Conservation (phyloP, 2,329 filamentous ascomycete species). For the Trichoderma sp. region DNA sequence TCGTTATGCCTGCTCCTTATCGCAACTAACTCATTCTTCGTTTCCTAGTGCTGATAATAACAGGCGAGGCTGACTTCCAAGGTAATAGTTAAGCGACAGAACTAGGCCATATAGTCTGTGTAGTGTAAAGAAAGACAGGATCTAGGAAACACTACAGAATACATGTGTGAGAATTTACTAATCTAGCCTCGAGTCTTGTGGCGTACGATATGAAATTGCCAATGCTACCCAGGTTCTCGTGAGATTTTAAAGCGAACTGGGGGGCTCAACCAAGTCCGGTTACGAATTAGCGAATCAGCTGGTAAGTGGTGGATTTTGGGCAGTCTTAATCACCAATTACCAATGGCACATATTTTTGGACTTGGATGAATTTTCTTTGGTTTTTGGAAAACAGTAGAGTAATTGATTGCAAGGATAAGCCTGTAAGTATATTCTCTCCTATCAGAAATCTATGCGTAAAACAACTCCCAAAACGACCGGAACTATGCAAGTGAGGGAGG, state of each 20-base stretch:
- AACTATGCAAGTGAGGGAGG: neutral
- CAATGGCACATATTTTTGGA: slow-evolving; percentile 4
- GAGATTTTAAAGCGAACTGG: slow-evolving; percentile 19
- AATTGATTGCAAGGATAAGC: neutral
- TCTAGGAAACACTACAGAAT: neutral
- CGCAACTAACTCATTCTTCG: neutral
- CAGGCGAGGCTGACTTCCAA: slow-evolving; percentile 4
- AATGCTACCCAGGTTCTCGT: neutral
- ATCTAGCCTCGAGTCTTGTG: neutral
- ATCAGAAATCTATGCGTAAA: neutral
- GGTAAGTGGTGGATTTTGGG: neutral
- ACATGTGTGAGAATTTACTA: slow-evolving; percentile 8
- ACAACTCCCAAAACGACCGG: neutral
- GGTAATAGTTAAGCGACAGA: neutral
- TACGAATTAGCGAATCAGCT: neutral
- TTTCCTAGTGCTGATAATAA: neutral
- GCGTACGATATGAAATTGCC: neutral
- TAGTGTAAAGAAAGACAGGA: neutral
- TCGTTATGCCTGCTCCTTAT: neutral
- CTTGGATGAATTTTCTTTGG: neutral
- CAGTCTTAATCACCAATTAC: neutral
- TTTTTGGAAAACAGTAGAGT: neutral
- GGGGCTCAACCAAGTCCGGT: neutral
- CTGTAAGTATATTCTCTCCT: neutral
- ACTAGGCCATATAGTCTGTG: neutral